Conservation (phyloP, 179 eudicot species). For the Gypsophila paniculata region DNA sequence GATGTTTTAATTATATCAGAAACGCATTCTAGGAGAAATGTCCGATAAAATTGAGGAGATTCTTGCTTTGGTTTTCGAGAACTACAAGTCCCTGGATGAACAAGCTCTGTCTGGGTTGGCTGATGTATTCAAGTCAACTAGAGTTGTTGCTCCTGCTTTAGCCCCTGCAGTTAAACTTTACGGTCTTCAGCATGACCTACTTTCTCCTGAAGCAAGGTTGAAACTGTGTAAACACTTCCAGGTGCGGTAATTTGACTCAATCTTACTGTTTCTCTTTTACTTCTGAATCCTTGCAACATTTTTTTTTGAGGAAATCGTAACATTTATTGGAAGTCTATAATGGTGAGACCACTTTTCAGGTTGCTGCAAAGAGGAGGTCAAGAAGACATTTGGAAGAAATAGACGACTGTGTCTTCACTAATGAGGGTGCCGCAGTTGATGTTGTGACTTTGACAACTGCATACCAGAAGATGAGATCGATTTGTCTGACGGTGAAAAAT, state of each 20-base stretch:
- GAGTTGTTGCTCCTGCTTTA: slow-evolving; percentile 67
- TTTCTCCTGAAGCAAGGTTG: slow-evolving; percentile 75
- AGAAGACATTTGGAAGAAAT: slow-evolving; percentile 70
- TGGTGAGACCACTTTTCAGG: slow-evolving; percentile 33
- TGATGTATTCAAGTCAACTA: slow-evolving; percentile 57
- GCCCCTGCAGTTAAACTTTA: slow-evolving; percentile 73
- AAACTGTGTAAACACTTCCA: slow-evolving; percentile 77
- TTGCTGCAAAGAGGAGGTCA: slow-evolving; percentile 81
- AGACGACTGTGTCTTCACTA: slow-evolving; percentile 48
- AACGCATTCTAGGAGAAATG: slow-evolving; percentile 74
- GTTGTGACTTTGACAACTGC: slow-evolving; percentile 42
- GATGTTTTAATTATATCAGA: slow-evolving; percentile 34
- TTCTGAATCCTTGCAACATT: not conserved
- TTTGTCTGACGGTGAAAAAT: slow-evolving; percentile 56
- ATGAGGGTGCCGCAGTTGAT: slow-evolving; percentile 53
- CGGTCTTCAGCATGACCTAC: slow-evolving; percentile 58
- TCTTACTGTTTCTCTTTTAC: not conserved
- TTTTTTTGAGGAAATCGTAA: no score
- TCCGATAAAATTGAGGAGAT: slow-evolving; percentile 62
- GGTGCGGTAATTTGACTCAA: slow-evolving; percentile 32
- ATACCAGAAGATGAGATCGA: slow-evolving; percentile 72
- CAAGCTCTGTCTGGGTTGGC: slow-evolving; percentile 55
- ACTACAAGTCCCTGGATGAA: slow-evolving; percentile 82
- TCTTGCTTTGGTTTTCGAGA: slow-evolving; percentile 65
- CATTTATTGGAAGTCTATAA: not conserved